phyloP scores from a whole-genome alignment of 805 yeast genomes.

The Candida morakotiae region DNA sequence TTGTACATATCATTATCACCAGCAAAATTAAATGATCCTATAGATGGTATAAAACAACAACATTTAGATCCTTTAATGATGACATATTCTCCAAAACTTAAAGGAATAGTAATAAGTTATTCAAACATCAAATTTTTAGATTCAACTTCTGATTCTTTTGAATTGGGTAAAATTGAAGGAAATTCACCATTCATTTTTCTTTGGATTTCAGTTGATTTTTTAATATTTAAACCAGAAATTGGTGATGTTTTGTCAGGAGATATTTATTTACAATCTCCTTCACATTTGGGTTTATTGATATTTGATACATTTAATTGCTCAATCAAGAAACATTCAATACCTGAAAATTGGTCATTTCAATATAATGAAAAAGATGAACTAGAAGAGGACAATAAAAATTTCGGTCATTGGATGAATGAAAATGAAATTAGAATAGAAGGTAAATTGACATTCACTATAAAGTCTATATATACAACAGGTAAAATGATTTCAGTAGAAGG shows the following conservation, averaged over 20 bases:
- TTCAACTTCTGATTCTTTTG: slow-evolving; percentile 28
- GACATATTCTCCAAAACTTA: slow-evolving; percentile 68
- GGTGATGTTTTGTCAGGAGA: slow-evolving; percentile 87
- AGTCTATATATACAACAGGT: slow-evolving; percentile 70
- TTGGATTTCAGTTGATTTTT: slow-evolving; percentile 80
- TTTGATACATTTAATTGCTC: slow-evolving; percentile 95
- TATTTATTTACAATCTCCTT: slow-evolving; percentile 87
- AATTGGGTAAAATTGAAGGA: slow-evolving; percentile 50
- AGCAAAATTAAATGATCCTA: slow-evolving; percentile 59
- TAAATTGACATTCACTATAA: slow-evolving; percentile 71
- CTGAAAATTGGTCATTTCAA: slow-evolving; percentile 80
- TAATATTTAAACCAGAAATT: slow-evolving; percentile 86
- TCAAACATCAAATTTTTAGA: slow-evolving; percentile 55
- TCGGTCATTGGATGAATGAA: slow-evolving; percentile 87
- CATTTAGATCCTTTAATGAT: slow-evolving; percentile 88
- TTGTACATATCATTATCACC: slow-evolving; percentile 91
- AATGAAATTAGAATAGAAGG: slow-evolving; percentile 76
- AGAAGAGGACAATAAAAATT: slow-evolving; percentile 34
- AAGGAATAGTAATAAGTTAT: slow-evolving; percentile 84
- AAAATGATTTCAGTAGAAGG: slow-evolving; percentile 85
- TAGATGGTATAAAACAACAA: slow-evolving; percentile 78
- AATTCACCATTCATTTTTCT: slow-evolving; percentile 85
- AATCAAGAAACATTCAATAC: slow-evolving; percentile 79
- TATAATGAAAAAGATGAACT: slow-evolving; percentile 70
- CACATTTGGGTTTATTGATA: slow-evolving; percentile 86